These are phyloP conservation scores for Rhododendron mucronatum DNA, from an alignment of 148 eudicot species.

Conservation along the genomic window DNA sequence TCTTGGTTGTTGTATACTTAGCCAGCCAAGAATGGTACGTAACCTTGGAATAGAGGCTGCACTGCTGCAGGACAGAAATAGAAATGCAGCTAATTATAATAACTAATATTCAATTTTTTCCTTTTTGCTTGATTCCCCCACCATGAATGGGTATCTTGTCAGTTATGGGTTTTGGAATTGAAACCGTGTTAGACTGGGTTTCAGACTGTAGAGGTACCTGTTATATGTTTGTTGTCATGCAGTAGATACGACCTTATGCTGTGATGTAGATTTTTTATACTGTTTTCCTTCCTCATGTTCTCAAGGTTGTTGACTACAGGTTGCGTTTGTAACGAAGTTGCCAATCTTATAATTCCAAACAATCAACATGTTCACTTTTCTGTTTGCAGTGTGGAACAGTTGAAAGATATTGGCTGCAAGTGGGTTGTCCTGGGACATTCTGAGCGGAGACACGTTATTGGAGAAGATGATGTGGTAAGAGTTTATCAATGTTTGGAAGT, in stretches of 20 bases:
- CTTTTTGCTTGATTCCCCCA: neutral
- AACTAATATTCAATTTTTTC: neutral
- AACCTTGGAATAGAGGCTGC: neutral
- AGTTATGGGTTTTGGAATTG: neutral
- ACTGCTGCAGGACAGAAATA: neutral
- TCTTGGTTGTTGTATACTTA: neutral
- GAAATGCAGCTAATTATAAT: neutral
- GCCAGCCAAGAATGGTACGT: neutral
- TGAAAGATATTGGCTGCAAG: slow-evolving; percentile 84
- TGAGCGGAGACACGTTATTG: slow-evolving; percentile 81
- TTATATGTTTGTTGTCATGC: neutral
- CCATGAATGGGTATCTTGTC: neutral
- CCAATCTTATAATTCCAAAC: neutral
- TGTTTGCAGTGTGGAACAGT: slow-evolving; percentile 62
- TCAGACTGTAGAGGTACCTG: neutral
- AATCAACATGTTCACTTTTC: neutral
- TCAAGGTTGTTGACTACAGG: neutral
- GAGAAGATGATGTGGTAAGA: slow-evolving; percentile 72
- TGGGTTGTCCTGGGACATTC: slow-evolving; percentile 99
- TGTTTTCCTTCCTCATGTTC: neutral
- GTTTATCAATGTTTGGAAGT: neutral
- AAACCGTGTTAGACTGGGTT: neutral
- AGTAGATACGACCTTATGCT: neutral
- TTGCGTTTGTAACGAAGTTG: neutral
- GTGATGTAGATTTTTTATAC: neutral